Evolutionary conservation across 176 grass and related monocot genomes (phyloP), one percentile per base, ranked within the genome.

Genomic region (Cenchrus fungigraminus): DNA sequence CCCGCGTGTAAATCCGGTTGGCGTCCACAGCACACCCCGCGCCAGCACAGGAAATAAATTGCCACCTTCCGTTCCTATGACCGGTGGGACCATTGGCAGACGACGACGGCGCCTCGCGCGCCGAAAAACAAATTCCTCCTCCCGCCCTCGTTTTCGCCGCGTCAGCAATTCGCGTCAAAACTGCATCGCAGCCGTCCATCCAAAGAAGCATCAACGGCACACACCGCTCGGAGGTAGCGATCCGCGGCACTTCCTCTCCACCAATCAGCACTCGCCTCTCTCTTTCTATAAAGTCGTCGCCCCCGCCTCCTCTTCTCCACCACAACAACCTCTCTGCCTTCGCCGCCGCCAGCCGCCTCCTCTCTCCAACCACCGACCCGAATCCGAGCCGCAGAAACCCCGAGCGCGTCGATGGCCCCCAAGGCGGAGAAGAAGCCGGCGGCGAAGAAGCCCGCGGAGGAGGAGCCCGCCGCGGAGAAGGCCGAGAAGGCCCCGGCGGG

Each of bases 361-460:
- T 25, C 25, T 25, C 25, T 25, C 25, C 25, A 25, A 25, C 25
- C 25, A 25, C 25, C 25, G 25, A 25, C 25, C 25, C 25, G 25
- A 25, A 25, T 25, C 25, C 25, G 25, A 25, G 29, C 28, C 13
- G 0, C 71, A 13, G 25, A 25, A 58, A 16, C 49, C 32, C 52
- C 72, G 0, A 29, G 13, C 4, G 70, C 44, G 22, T 0, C 58
- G 3, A 74, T 86, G 77, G 68, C 68, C 0, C 78, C 85, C 69
- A 86, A 79, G 76, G 76, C 76, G 15, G 83, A 77, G 61, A 85
- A 85, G 83, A 75, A 76, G 63, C 83, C 83, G 40, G 83, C 83
- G 15, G 77, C 68, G 9, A 87, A 87, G 85, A 82, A 87, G 85
- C 79, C 86, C 8, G 53, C 63, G 43, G 86, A 82, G 86, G 79